Evolutionary conservation across 1,284 basidiomycete species (phyloP).

Genomic region (Inonotus hispidus): DNA sequence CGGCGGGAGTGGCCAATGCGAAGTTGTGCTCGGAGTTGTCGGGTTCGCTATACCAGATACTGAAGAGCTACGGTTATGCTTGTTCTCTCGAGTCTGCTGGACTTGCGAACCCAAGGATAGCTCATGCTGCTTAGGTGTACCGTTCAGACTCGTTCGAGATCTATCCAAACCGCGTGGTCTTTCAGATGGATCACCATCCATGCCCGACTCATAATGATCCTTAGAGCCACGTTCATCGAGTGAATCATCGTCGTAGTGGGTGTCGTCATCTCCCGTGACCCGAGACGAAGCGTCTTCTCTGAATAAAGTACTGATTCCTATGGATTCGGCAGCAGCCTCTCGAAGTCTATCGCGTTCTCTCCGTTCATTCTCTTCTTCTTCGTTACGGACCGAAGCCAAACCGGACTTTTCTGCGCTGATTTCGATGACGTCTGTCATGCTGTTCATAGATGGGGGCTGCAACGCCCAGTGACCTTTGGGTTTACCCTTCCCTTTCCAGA

Average conservation of each 20-base stretch:
- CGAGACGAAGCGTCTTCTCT: slow-evolving; percentile 25
- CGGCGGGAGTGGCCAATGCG: slow-evolving; percentile 10
- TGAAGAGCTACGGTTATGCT: slow-evolving; percentile 16
- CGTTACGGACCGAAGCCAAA: slow-evolving; percentile 23
- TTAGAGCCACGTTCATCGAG: slow-evolving; percentile 14
- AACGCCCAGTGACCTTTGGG: slow-evolving; percentile 17
- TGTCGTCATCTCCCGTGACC: slow-evolving; percentile 16
- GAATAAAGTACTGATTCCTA: slow-evolving; percentile 48
- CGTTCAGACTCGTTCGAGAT: slow-evolving; percentile 9
- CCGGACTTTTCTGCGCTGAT: slow-evolving; percentile 41
- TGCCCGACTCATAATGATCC: slow-evolving; percentile 6
- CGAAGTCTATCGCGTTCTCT: slow-evolving; percentile 67
- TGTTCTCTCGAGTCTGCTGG: slow-evolving; percentile 4
- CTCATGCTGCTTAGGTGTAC: slow-evolving; percentile 3
- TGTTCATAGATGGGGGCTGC: slow-evolving; percentile 13
- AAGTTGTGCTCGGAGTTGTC: slow-evolving; percentile 6
- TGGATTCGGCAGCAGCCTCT: slow-evolving; percentile 67
- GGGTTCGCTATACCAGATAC: slow-evolving; percentile 12
- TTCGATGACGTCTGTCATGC: slow-evolving; percentile 53
- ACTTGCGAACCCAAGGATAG: neutral
- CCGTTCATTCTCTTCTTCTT: slow-evolving; percentile 46
- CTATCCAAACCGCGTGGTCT: slow-evolving; percentile 9
- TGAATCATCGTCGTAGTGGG: slow-evolving; percentile 21
- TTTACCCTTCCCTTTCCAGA: slow-evolving; percentile 18
- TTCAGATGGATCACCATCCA: slow-evolving; percentile 11